Percentiles rank a stretch among this genome's conserved stretches.
phyloP scores from a whole-genome alignment of 495 filamentous ascomycete genomes.

The Penicillium bovifimosum region DNA sequence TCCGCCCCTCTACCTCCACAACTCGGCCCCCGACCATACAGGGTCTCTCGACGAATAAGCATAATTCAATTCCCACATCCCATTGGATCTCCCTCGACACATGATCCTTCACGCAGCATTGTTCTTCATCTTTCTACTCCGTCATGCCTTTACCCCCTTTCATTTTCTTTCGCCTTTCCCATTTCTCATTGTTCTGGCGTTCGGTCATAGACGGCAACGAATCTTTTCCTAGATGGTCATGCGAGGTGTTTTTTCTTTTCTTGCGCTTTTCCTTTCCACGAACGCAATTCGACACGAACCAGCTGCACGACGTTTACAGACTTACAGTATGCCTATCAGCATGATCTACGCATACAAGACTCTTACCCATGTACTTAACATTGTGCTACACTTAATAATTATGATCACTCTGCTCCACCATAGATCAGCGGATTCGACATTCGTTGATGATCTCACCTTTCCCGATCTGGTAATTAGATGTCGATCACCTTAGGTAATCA shows the following conservation, averaged over 20 bases:
- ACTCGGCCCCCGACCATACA: no score
- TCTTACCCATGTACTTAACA: conserved; percentile 11
- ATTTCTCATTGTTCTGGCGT: conserved; percentile 14
- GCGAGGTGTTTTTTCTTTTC: conserved; percentile 22
- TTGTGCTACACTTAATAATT: no score
- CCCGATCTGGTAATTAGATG: background rate
- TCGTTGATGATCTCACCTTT: background rate
- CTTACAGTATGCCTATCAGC: conserved; percentile 10
- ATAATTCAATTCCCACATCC: background rate
- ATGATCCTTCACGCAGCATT: background rate
- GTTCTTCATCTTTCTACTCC: background rate
- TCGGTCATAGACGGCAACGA: conserved; percentile 20
- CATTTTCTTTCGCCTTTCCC: background rate
- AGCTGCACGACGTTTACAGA: conserved; percentile 9
- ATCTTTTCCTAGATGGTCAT: conserved; percentile 17
- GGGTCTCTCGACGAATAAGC: background rate
- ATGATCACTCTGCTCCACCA: background rate
- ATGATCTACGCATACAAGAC: conserved; percentile 13
- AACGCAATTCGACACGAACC: conserved; percentile 3
- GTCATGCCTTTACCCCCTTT: background rate
- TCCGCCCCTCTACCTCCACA: background rate
- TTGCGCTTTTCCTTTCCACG: conserved; percentile 5
- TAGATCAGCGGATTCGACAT: background rate
- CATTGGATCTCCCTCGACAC: background rate
- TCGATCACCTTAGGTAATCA: conserved; percentile 1